phyloP scores from a whole-genome alignment of 495 filamentous ascomycete genomes.

The Lepraria neglecta region DNA sequence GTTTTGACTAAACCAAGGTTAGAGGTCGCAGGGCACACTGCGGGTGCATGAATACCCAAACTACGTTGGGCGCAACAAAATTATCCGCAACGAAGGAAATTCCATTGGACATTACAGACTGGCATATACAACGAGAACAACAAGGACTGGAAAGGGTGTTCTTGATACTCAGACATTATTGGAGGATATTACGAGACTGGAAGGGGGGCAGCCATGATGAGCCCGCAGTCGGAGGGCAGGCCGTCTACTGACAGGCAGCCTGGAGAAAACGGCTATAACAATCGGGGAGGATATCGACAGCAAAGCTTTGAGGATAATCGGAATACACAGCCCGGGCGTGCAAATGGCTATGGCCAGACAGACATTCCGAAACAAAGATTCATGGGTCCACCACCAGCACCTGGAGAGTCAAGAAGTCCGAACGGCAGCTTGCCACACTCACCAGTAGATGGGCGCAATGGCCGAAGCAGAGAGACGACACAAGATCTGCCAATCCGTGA shows the following conservation, averaged over 20 bases:
- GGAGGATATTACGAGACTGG: conserved; percentile 1
- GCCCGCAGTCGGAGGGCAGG: conserved; percentile 27
- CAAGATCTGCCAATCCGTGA: conserved; percentile 26
- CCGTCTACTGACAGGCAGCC: conserved; percentile 25
- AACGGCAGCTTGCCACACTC: conserved; percentile 24
- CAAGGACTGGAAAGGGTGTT: neutral
- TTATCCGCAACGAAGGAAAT: neutral
- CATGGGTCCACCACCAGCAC: conserved; percentile 15
- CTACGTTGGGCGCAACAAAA: neutral
- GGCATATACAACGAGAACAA: neutral
- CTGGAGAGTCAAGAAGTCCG: conserved; percentile 18
- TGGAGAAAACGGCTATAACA: conserved; percentile 23
- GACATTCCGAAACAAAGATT: conserved; percentile 21
- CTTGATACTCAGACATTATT: neutral
- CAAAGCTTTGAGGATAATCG: conserved; percentile 19
- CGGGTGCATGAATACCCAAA: neutral
- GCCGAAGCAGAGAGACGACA: conserved; percentile 19
- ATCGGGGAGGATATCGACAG: conserved; percentile 20
- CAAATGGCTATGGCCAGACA: conserved; percentile 23
- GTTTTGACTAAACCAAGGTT: neutral
- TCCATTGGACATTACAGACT: neutral
- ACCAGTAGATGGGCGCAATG: conserved; percentile 20
- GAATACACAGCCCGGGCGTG: conserved; percentile 17
- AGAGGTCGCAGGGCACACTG: neutral
- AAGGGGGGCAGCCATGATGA: conserved; percentile 21